phyloP scores from a whole-genome alignment of 768 basidiomycete genomes.

The Boletus rufocinnamomeus region DNA sequence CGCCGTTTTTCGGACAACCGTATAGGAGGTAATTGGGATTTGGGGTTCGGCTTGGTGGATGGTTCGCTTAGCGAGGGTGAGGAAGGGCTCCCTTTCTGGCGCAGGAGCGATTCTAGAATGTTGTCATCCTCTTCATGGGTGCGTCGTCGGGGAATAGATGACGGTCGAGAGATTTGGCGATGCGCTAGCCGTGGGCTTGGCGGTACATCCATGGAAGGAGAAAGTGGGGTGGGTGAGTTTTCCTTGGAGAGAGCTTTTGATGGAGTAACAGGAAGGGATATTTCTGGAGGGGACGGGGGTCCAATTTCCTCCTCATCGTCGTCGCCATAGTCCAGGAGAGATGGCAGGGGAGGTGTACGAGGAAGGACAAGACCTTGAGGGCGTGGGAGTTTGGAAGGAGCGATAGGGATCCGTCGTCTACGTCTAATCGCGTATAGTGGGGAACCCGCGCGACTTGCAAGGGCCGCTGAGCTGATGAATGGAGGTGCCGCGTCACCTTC shows the following conservation, averaged over 20 bases:
- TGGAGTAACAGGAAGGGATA: conserved; percentile 10
- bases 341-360: conserved; percentile 54
- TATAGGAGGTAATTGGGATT: conserved; percentile 42
- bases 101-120: conserved; percentile 56
- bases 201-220: conserved; percentile 37
- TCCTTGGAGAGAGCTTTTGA: conserved; percentile 19
- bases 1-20: conserved; percentile 70
- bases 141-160: conserved; percentile 49
- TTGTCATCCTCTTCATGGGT: conserved; percentile 53
- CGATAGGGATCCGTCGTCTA: conserved; percentile 53
- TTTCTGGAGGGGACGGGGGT: conserved; percentile 19
- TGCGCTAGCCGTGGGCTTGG: conserved; percentile 42
- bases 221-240: conserved; percentile 29
- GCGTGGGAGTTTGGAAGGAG: conserved; percentile 49
- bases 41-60: conserved; percentile 32
- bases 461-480: conserved; percentile 30
- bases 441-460: conserved; percentile 32
- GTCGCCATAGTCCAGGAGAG: conserved; percentile 77
- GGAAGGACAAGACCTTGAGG: conserved; percentile 42
- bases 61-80: conserved; percentile 38
- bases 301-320: conserved; percentile 55
- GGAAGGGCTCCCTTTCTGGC: conserved; percentile 37
- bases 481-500: conserved; percentile 53
- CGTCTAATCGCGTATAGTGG: conserved; percentile 51
- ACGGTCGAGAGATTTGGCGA: conserved; percentile 39